These are phyloP conservation scores for Aspergillus nomiae DNA, from an alignment of 2,329 filamentous ascomycete species.

Conservation along the genomic window DNA sequence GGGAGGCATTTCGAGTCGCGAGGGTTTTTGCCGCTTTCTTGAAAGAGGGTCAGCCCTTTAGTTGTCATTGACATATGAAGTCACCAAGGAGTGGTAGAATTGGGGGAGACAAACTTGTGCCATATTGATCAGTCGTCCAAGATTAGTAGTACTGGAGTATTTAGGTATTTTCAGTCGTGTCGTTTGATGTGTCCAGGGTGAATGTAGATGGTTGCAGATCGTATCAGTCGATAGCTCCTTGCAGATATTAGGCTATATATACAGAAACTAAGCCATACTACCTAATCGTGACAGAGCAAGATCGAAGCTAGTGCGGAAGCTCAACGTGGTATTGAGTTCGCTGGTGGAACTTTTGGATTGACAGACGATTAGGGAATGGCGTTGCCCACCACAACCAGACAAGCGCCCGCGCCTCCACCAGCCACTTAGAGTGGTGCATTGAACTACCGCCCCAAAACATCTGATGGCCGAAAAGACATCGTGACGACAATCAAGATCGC, in stretches of 20 bases:
- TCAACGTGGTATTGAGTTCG: neutral
- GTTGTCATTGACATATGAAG: neutral
- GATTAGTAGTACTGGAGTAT: neutral
- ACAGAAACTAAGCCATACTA: neutral
- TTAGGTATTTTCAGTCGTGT: neutral
- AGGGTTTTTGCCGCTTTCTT: slow-evolving; percentile 59
- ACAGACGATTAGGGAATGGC: slow-evolving; percentile 18
- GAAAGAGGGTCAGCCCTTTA: slow-evolving; percentile 9
- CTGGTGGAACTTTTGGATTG: neutral
- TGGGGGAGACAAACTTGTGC: slow-evolving; percentile 26
- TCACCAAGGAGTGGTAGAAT: neutral
- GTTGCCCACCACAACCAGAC: slow-evolving; percentile 36
- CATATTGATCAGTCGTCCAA: slow-evolving; percentile 18
- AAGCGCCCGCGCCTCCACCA: slow-evolving; percentile 26
- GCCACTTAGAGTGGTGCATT: slow-evolving; percentile 17
- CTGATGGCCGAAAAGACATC: slow-evolving; percentile 11
- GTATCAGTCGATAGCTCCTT: neutral
- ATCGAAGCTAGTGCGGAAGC: neutral
- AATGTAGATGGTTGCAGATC: neutral
- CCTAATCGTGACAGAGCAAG: neutral
- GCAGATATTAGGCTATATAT: neutral
- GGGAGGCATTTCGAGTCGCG: slow-evolving; percentile 75
- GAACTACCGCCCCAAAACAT: slow-evolving; percentile 26
- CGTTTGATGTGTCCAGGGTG: neutral
- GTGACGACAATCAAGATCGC: slow-evolving; percentile 13